Evolutionary conservation across 75 land plant genomes (phyloP).

Genomic region (Sequoia sempervirens): DNA sequence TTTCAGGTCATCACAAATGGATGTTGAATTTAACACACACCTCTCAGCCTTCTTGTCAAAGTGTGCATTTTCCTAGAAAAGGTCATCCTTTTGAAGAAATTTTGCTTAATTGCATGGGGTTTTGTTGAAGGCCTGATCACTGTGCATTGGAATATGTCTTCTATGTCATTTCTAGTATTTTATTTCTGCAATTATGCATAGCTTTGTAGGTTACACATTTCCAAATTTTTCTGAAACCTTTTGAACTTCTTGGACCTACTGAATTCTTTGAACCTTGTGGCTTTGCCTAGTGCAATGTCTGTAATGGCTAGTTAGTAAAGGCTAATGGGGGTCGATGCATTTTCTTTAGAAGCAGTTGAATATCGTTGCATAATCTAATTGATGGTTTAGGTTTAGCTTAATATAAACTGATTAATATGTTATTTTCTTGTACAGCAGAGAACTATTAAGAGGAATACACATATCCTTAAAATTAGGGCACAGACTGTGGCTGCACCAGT

Average conservation of each 20-base stretch:
- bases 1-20: background rate
- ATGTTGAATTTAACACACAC: background rate
- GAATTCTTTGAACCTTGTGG: background rate
- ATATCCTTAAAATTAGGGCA: conserved; percentile 32
- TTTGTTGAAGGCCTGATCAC: background rate
- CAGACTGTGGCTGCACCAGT: conserved; percentile 68
- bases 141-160: too few species aligned
- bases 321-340: background rate
- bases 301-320: background rate
- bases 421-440: conserved; percentile 21
- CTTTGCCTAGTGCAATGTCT: background rate
- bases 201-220: too few species aligned
- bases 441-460: conserved; percentile 8
- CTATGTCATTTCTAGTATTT: too few species aligned
- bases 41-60: background rate
- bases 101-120: background rate
- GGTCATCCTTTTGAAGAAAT: background rate
- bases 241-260: background rate
- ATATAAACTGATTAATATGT: background rate
- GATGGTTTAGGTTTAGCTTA: background rate
- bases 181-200: too few species aligned
- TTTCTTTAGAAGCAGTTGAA: background rate
- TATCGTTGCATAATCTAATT: background rate
- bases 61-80: background rate
- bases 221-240: too few species aligned